These are phyloP conservation scores for Blastocystis sp. DNA, from an alignment of 352 stramenopile species.

Conservation along the genomic window DNA sequence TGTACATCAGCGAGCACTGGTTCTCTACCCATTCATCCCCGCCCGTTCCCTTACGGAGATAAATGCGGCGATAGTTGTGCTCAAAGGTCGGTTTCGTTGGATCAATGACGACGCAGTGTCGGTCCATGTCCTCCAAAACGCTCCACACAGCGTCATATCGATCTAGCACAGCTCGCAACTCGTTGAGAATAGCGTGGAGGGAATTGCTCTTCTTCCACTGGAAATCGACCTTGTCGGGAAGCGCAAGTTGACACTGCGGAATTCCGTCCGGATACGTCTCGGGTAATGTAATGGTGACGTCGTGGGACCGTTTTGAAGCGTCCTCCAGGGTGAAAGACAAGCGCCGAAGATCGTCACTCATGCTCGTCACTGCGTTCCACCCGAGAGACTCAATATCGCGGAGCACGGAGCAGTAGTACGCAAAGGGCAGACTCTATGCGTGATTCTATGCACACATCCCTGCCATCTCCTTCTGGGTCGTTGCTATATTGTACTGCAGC, in stretches of 20 bases:
- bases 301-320: constrained; percentile 33
- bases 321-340: background rate
- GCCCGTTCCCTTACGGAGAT: constrained; percentile 1
- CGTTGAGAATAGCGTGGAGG: background rate
- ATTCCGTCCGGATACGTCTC: constrained; percentile 23
- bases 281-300: constrained; percentile 28
- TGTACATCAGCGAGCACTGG: constrained; percentile 53
- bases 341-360: constrained; percentile 24
- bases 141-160: constrained; percentile 46
- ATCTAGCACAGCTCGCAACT: background rate
- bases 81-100: constrained; percentile 49
- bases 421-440: background rate
- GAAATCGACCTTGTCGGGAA: constrained; percentile 20
- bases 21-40: too few species aligned
- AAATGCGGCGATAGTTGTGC: constrained; percentile 57
- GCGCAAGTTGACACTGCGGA: constrained; percentile 36
- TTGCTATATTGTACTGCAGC: background rate
- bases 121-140: constrained; percentile 37
- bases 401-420: constrained; percentile 14
- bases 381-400: constrained; percentile 38
- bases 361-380: background rate
- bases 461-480: background rate
- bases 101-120: constrained; percentile 50
- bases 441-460: background rate
- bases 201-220: constrained; percentile 30